Percentiles rank a stretch among this genome's conserved stretches.
These are phyloP conservation scores for Lipomyces yarrowii DNA, from an alignment of 1,139 yeast genomes.

Conservation along the genomic window DNA sequence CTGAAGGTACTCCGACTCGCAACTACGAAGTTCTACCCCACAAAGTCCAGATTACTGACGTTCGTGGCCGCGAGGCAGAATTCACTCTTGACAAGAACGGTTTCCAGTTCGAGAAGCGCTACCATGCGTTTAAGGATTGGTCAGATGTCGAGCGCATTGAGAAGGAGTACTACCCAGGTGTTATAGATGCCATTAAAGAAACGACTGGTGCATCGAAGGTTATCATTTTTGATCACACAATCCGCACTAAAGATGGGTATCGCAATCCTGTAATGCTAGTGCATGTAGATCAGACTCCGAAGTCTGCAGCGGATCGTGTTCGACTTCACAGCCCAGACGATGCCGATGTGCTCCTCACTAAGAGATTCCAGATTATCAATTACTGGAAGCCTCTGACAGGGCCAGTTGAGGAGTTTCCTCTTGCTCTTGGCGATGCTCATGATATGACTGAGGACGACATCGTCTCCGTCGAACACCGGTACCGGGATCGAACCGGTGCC, in stretches of 20 bases:
- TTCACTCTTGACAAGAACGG: slow-evolving; percentile 32
- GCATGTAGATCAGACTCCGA: slow-evolving; percentile 38
- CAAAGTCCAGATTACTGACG: slow-evolving; percentile 21
- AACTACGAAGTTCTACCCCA: slow-evolving; percentile 10
- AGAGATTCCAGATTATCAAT: slow-evolving; percentile 36
- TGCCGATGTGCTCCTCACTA: slow-evolving; percentile 30
- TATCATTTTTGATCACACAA: slow-evolving; percentile 36
- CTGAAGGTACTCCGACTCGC: slow-evolving; percentile 30
- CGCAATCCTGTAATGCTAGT: slow-evolving; percentile 35
- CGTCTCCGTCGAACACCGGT: slow-evolving; percentile 32
- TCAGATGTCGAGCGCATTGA: slow-evolving; percentile 31
- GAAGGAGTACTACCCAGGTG: slow-evolving; percentile 33
- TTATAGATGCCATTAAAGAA: slow-evolving; percentile 31
- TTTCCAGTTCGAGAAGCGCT: slow-evolving; percentile 29
- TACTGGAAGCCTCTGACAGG: slow-evolving; percentile 37
- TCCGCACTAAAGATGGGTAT: slow-evolving; percentile 32
- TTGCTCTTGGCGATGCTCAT: slow-evolving; percentile 36
- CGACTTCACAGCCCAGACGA: slow-evolving; percentile 34
- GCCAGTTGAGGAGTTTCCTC: slow-evolving; percentile 33
- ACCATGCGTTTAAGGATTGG: slow-evolving; percentile 29
- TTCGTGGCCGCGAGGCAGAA: slow-evolving; percentile 27
- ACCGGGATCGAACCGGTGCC: slow-evolving; percentile 35
- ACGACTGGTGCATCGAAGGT: slow-evolving; percentile 34
- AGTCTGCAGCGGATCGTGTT: slow-evolving; percentile 35
- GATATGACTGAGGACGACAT: slow-evolving; percentile 29